Evolutionary conservation across 2,329 filamentous ascomycete genomes (phyloP).

Genomic region (Phaeosphaeriaceae sp.): DNA sequence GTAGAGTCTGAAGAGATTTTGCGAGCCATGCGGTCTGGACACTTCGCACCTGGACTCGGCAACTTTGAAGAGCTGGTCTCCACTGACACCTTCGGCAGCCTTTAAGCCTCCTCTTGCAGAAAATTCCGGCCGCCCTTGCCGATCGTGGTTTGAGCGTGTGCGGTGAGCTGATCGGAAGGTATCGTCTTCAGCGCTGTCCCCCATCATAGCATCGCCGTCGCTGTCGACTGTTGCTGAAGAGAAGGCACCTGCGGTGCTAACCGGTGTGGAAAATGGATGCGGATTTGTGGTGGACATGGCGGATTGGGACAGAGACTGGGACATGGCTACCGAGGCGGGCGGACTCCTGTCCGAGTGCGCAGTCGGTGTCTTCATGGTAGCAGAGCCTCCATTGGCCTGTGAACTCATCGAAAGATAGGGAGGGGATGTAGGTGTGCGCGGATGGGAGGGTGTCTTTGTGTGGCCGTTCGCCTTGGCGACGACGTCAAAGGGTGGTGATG

Average conservation of each 20-base stretch:
- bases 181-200: slow-evolving; percentile 40
- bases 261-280: slow-evolving; percentile 47
- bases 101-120: slow-evolving; percentile 32
- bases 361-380: slow-evolving; percentile 30
- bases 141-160: slow-evolving; percentile 56
- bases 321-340: slow-evolving; percentile 51
- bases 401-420: slow-evolving; percentile 56
- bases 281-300: slow-evolving; percentile 37
- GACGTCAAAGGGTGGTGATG: slow-evolving; percentile 51
- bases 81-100: slow-evolving; percentile 39
- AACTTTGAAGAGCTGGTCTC: slow-evolving; percentile 44
- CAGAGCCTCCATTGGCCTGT: slow-evolving; percentile 46
- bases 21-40: slow-evolving; percentile 62
- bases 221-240: slow-evolving; percentile 45
- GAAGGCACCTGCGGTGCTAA: slow-evolving; percentile 44
- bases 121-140: slow-evolving; percentile 44
- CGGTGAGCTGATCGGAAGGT: slow-evolving; percentile 39
- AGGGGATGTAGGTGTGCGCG: slow-evolving; percentile 57
- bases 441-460: slow-evolving; percentile 51
- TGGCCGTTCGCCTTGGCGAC: slow-evolving; percentile 44
- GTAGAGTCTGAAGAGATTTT: slow-evolving; percentile 67
- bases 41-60: slow-evolving; percentile 46
- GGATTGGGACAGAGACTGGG: slow-evolving; percentile 43
- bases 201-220: slow-evolving; percentile 53
- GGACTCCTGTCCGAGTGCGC: slow-evolving; percentile 46